phyloP scores from a whole-genome alignment of 768 basidiomycete genomes.

The Trametes elegans region DNA sequence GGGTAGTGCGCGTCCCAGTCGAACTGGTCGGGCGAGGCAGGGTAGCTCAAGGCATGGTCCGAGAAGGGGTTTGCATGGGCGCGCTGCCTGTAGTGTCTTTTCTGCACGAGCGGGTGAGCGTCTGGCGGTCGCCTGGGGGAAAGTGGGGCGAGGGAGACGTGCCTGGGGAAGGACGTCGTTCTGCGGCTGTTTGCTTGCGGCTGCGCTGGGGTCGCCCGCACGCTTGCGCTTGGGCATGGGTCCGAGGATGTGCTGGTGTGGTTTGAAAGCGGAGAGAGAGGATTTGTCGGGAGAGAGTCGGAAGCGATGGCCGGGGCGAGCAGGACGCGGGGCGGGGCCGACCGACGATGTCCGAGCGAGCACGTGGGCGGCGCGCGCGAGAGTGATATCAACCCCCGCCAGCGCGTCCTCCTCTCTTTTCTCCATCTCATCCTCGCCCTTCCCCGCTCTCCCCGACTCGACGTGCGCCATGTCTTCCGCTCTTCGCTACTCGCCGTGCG shows the following conservation, averaged over 20 bases:
- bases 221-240: constrained; percentile 33
- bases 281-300: constrained; percentile 1
- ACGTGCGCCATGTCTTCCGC: no score
- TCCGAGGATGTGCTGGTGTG: neutral
- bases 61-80: constrained; percentile 88
- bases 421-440: constrained; percentile 2
- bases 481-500: constrained; percentile 1
- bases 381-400: constrained; percentile 20
- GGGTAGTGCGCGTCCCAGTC: constrained; percentile 89
- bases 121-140: neutral
- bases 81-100: constrained; percentile 81
- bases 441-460: neutral
- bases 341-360: constrained; percentile 18
- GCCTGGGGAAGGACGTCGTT: constrained; percentile 34
- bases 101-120: constrained; percentile 41
- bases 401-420: constrained; percentile 11
- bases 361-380: constrained; percentile 20
- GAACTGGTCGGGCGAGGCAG: constrained; percentile 67
- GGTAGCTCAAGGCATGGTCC: constrained; percentile 87
- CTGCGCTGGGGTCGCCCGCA: neutral
- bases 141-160: constrained; percentile 15
- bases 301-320: no score
- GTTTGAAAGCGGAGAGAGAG: neutral
- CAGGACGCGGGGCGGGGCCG: constrained; percentile 2
- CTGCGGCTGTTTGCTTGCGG: constrained; percentile 9